phyloP scores from a whole-genome alignment of 2,329 filamentous ascomycete genomes.

The Claviceps sp. region DNA sequence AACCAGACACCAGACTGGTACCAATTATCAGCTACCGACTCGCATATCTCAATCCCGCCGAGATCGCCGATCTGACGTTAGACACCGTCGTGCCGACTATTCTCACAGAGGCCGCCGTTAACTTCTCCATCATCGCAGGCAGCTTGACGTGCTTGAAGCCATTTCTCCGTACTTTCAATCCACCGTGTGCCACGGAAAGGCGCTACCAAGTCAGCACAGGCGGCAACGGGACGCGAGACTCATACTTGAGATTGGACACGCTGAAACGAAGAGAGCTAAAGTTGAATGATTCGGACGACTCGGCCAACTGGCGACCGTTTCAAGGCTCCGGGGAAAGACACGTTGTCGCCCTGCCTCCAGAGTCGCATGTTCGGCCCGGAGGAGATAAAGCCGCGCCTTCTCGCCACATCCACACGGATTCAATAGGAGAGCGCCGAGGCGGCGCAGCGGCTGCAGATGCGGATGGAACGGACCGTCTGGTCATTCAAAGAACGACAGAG shows the following conservation, averaged over 20 bases:
- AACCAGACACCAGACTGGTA: background rate
- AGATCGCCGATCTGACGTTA: constrained; percentile 1
- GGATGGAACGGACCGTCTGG: background rate
- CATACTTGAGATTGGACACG: constrained; percentile 3
- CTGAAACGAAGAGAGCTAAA: constrained; percentile 2
- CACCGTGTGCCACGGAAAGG: constrained; percentile 1
- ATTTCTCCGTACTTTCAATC: constrained; percentile 5
- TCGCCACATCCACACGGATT: background rate
- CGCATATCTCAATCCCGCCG: background rate
- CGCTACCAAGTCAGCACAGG: background rate
- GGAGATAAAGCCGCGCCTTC: background rate
- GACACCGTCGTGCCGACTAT: constrained; percentile 4
- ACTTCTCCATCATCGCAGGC: constrained; percentile 5
- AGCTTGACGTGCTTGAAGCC: constrained; percentile 6
- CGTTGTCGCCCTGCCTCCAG: background rate
- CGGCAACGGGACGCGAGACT: background rate
- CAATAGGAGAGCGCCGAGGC: background rate
- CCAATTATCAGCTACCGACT: constrained; percentile 4
- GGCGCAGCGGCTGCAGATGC: background rate
- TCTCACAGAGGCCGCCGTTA: constrained; percentile 3
- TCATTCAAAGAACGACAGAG: constrained; percentile 5
- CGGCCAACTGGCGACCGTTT: constrained; percentile 4
- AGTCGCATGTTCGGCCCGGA: background rate
- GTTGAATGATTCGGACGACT: background rate
- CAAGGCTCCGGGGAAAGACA: constrained; percentile 1